Conservation (phyloP, 495 filamentous ascomycete genomes). For the Parathielavia appendiculata region DNA sequence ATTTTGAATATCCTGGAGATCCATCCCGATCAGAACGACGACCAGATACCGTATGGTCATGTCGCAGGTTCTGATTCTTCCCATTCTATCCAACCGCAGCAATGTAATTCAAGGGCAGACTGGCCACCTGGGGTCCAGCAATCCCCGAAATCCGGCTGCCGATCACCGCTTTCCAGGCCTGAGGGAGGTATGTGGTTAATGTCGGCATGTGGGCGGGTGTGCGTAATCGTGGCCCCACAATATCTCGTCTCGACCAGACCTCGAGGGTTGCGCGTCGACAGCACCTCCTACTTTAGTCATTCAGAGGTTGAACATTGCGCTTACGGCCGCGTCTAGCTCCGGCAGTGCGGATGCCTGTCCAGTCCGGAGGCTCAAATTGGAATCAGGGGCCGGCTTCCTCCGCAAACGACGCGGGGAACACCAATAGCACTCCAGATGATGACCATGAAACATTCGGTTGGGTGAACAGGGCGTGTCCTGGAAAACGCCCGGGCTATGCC, state of each 20-base stretch:
- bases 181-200: background rate
- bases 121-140: too few species aligned
- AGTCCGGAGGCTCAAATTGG: background rate
- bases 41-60: too few species aligned
- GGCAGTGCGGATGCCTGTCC: background rate
- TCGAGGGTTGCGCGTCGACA: background rate
- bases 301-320: too few species aligned
- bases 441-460: background rate
- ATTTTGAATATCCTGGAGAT: too few species aligned
- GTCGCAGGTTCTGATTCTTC: too few species aligned
- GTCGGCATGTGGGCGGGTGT: constrained; percentile 4
- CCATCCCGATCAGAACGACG: too few species aligned
- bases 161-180: background rate
- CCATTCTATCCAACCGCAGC: too few species aligned
- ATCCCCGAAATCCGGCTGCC: too few species aligned
- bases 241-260: background rate
- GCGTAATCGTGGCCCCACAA: background rate
- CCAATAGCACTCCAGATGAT: background rate
- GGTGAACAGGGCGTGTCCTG: background rate
- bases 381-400: background rate
- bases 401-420: background rate
- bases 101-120: too few species aligned
- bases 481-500: background rate
- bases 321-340: background rate
- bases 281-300: too few species aligned